Evolutionary conservation across 1,284 basidiomycete species (phyloP).

Genomic region (Pseudozyma thailandica): DNA sequence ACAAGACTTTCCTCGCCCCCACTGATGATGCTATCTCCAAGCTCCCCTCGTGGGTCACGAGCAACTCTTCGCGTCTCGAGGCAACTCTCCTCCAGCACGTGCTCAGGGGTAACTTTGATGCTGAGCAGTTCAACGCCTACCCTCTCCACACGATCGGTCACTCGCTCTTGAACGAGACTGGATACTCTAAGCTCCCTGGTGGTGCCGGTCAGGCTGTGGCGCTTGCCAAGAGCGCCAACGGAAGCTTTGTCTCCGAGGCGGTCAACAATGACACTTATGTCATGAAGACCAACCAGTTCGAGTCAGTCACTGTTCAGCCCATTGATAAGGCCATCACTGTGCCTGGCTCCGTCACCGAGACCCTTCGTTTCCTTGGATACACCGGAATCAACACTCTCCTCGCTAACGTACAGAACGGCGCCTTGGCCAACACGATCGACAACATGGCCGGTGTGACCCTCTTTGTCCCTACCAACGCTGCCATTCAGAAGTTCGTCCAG

Average conservation of each 20-base stretch:
- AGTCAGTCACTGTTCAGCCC: conserved; percentile 48
- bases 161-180: conserved; percentile 37
- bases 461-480: conserved; percentile 53
- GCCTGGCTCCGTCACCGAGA: conserved; percentile 45
- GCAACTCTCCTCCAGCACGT: conserved; percentile 53
- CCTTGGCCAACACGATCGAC: conserved; percentile 37
- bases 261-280: conserved; percentile 48
- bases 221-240: conserved; percentile 23
- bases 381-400: conserved; percentile 27
- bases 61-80: conserved; percentile 46
- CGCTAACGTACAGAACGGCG: conserved; percentile 29
- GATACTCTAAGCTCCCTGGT: conserved; percentile 45
- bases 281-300: conserved; percentile 16
- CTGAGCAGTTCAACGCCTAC: conserved; percentile 25
- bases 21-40: conserved; percentile 42
- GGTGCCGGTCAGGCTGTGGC: conserved; percentile 56
- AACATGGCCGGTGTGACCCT: conserved; percentile 49
- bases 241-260: conserved; percentile 38
- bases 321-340: conserved; percentile 50
- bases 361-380: conserved; percentile 40
- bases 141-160: conserved; percentile 56
- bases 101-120: conserved; percentile 41
- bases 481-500: conserved; percentile 32
- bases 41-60: conserved; percentile 45
- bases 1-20: conserved; percentile 49